These are phyloP conservation scores for Spirogloea muscicola DNA, from an alignment of 139 green algal genomes.

Conservation along the genomic window DNA sequence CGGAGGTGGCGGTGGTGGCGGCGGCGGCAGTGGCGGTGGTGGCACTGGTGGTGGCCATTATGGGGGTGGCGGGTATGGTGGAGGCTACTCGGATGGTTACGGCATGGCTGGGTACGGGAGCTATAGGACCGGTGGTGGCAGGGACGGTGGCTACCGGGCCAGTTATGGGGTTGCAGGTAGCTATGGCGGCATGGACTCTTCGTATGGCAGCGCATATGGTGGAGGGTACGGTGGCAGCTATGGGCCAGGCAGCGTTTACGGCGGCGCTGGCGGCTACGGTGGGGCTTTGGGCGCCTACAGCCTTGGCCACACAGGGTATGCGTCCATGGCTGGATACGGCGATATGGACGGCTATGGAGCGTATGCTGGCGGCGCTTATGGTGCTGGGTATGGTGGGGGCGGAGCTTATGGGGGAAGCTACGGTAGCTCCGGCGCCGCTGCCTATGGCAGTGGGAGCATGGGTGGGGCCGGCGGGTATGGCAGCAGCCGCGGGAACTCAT, in stretches of 20 bases:
- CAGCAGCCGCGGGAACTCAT: constrained; percentile 14
- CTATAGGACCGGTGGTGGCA: constrained; percentile 11
- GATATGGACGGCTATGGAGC: no score
- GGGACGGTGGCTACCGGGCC: no score
- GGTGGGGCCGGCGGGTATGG: constrained; percentile 21
- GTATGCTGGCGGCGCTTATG: no score
- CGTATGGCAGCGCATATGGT: constrained; percentile 20
- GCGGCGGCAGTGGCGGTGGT: constrained; percentile 19
- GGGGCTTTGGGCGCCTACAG: background rate
- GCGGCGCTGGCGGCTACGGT: constrained; percentile 15
- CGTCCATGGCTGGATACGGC: no score
- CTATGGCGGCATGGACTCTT: constrained; percentile 5
- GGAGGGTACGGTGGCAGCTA: background rate
- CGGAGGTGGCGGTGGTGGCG: constrained; percentile 9
- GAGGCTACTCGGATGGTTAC: constrained; percentile 14
- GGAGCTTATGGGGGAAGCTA: constrained; percentile 31
- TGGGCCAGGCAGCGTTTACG: constrained; percentile 22
- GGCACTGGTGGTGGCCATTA: constrained; percentile 12
- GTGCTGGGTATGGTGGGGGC: constrained; percentile 9
- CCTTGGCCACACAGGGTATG: no score
- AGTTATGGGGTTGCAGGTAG: constrained; percentile 42
- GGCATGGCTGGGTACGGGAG: constrained; percentile 32
- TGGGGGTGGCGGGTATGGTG: constrained; percentile 24
- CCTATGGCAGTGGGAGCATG: background rate
- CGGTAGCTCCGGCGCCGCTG: constrained; percentile 28